A percentile compares a stretch with the other conserved stretches of the same genome.
Conservation (phyloP, 805 yeast species). For the Cyberlindnera amylophila region DNA sequence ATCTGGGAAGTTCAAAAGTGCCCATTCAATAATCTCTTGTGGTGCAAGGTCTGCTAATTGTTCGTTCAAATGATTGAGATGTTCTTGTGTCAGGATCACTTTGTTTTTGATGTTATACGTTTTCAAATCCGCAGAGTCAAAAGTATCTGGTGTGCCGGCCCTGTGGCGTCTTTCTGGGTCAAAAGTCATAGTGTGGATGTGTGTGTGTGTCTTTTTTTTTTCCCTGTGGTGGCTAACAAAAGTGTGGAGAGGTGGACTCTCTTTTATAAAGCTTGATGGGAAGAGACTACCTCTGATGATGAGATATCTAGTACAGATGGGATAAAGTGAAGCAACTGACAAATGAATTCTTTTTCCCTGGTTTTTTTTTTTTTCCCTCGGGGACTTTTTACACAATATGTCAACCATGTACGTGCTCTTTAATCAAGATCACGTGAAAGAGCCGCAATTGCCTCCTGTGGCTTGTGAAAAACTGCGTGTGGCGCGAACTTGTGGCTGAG, state of each 20-base stretch:
- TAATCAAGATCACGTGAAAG: constrained; percentile 8
- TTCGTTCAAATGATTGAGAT: constrained; percentile 64
- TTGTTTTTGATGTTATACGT: constrained; percentile 29
- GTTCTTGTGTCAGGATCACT: constrained; percentile 42
- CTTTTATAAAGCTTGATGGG: no score
- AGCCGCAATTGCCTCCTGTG: constrained; percentile 7
- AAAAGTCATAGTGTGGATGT: neutral
- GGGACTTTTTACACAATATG: neutral
- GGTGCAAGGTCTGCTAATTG: constrained; percentile 53
- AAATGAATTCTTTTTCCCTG: neutral
- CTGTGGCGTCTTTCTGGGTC: neutral
- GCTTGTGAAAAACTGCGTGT: constrained; percentile 8
- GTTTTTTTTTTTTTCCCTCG: neutral
- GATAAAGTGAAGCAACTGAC: no score
- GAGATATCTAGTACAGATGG: no score
- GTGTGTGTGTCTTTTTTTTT: no score
- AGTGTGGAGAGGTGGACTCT: neutral
- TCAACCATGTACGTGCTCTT: neutral
- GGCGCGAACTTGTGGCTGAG: constrained; percentile 10
- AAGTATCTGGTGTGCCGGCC: neutral
- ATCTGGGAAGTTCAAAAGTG: constrained; percentile 75
- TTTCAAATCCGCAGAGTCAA: constrained; percentile 1
- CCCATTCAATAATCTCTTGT: constrained; percentile 76
- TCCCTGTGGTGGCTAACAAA: no score
- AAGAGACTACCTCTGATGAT: no score